Evolutionary conservation across 2,329 filamentous ascomycete genomes (phyloP).

Genomic region (Colletotrichum cordylinicola): DNA sequence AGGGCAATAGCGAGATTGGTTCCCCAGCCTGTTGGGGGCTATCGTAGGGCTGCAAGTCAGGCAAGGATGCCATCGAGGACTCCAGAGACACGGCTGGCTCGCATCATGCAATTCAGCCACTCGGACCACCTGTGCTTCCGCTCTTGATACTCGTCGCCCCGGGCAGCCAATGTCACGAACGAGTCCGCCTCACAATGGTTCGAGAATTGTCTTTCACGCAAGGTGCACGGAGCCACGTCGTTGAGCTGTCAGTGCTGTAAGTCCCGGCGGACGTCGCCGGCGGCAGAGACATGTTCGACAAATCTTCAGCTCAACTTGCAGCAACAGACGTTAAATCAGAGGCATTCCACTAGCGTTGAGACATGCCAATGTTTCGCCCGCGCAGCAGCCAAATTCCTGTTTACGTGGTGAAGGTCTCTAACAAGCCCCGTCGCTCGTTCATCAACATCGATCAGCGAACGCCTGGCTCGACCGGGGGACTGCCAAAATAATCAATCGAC

Average conservation of each 20-base stretch:
- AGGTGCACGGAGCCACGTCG: background rate
- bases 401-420: background rate
- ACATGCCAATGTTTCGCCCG: conserved; percentile 19
- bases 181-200: background rate
- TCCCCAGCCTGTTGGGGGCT: background rate
- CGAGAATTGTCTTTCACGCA: background rate
- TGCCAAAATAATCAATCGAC: background rate
- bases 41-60: background rate
- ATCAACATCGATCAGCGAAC: conserved; percentile 6
- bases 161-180: background rate
- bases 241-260: background rate
- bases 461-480: background rate
- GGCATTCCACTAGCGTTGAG: conserved; percentile 1
- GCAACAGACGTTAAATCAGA: background rate
- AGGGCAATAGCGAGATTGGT: background rate
- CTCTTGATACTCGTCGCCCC: conserved; percentile 1
- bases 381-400: background rate
- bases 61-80: background rate
- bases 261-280: background rate
- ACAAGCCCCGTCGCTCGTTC: background rate
- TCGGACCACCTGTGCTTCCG: conserved; percentile 1
- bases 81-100: background rate
- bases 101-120: conserved; percentile 8
- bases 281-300: background rate
- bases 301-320: background rate